Evolutionary conservation across 2,329 filamentous ascomycete species (phyloP).

Genomic region (Erysiphe pulchra): DNA sequence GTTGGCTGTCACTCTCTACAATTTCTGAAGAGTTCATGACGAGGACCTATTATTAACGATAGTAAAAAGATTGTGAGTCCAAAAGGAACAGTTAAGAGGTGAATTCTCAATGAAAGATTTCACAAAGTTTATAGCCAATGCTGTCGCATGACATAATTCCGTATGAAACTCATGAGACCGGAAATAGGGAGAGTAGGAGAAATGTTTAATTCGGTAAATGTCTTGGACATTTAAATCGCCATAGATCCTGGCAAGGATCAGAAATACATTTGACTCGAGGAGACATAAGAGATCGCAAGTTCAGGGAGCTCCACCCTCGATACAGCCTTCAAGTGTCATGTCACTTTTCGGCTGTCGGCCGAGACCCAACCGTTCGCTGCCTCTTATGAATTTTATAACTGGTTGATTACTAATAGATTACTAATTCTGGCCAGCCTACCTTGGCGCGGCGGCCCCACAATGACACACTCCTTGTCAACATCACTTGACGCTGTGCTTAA

Average conservation of each 20-base stretch:
- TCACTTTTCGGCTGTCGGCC: too few relatives aligned
- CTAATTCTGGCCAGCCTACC: too few relatives aligned
- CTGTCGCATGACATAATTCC: slow-evolving; percentile 11
- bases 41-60: not conserved
- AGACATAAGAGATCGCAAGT: too few relatives aligned
- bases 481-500: too few relatives aligned
- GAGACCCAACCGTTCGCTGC: too few relatives aligned
- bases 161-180: slow-evolving; percentile 10
- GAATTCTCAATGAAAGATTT: not conserved
- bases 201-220: not conserved
- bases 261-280: not conserved
- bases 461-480: too few relatives aligned
- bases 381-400: too few relatives aligned
- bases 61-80: not conserved
- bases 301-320: too few relatives aligned
- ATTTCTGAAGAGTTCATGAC: slow-evolving; percentile 11
- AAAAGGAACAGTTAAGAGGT: not conserved
- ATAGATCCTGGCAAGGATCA: not conserved
- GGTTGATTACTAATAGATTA: too few relatives aligned
- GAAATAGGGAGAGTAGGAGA: not conserved
- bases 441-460: too few relatives aligned
- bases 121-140: slow-evolving; percentile 3
- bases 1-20: slow-evolving; percentile 7
- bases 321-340: too few relatives aligned
- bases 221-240: not conserved